Base-by-base conservation (phyloP, 1,284 basidiomycete species). In the Xerocomus nothofagi region DNA sequence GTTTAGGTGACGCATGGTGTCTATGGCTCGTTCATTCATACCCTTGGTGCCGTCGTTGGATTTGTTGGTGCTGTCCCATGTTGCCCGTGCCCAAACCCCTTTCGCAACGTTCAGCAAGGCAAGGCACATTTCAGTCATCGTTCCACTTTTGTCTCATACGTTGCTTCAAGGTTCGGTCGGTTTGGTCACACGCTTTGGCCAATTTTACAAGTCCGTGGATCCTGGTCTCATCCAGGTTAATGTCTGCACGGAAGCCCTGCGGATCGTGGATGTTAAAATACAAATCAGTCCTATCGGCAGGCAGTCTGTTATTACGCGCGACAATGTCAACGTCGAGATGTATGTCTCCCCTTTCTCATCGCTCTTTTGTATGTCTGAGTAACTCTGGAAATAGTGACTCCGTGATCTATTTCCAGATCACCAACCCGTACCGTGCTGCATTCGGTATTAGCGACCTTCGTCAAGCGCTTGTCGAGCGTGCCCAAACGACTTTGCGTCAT, bases 151-250 rank as follows among this genome's bases (percentile, higher is more conserved):
- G 36, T 46, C 44, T 60, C 44, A 57, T 48, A 37, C 34, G 38
- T n/a, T 11, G 17, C 14, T 44, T 21, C 58, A 50, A 90, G 86
- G 90, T 44, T 86, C 88, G 40, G 93, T 97, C 57, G 94, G 95
- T 49, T 79, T 98, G 47, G 84, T 98, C 62, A 84, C 87, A 42
- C 86, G 93, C 48, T 97, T 97, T 66, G 93, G 94, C 50, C 82
- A 94, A 68, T 97, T 96, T 78, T 95, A 94, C 82, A 91, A 89
- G 69, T 85, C 89, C 6, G 93, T 96, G 57, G 94, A 98, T 67
- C 94, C 94, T 1, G 94, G 94, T 58, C 80, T 98, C 20, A 86
- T 89, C 45, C 83, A 92, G 61, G 86, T 98, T 69, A 98, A 98
- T 66, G 90, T 95, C 50, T 96, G 93, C 77, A 90, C 90, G 8